Evolutionary conservation across 805 yeast genomes (phyloP).

Genomic region (Yamadazyma laniorum): DNA sequence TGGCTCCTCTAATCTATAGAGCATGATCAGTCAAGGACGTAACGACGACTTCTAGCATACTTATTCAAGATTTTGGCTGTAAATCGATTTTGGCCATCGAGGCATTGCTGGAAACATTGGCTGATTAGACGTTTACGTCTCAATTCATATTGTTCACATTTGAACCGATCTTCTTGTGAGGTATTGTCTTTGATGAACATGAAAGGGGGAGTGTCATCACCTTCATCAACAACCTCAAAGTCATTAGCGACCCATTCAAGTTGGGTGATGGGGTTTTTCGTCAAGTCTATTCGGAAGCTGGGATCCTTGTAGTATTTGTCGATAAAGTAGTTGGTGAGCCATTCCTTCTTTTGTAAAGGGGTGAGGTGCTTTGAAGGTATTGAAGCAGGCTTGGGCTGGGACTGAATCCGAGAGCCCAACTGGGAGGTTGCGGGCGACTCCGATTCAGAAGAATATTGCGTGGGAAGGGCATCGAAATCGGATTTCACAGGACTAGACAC

Average conservation of each 20-base stretch:
- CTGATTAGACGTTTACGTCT: constrained; percentile 3
- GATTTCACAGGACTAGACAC: constrained; percentile 10
- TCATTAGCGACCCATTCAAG: constrained; percentile 36
- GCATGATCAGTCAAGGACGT: no score
- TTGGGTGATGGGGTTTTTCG: constrained; percentile 35
- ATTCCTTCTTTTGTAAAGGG: constrained; percentile 33
- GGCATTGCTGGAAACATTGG: constrained; percentile 9
- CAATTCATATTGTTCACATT: constrained; percentile 3
- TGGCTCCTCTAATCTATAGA: no score
- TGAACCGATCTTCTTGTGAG: constrained; percentile 15
- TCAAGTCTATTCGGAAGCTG: constrained; percentile 23
- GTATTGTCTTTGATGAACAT: constrained; percentile 16
- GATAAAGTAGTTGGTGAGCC: constrained; percentile 24
- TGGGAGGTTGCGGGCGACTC: constrained; percentile 4
- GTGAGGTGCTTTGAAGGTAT: constrained; percentile 17
- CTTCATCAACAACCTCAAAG: constrained; percentile 20
- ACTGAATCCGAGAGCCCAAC: not conserved
- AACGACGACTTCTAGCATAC: constrained; percentile 9
- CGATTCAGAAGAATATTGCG: constrained; percentile 15
- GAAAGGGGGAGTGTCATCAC: constrained; percentile 16
- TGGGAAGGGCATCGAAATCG: constrained; percentile 8
- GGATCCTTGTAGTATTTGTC: constrained; percentile 20
- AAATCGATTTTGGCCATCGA: constrained; percentile 10
- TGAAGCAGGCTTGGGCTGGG: not conserved
- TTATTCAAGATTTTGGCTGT: constrained; percentile 10